Base-by-base conservation (phyloP, 2,329 filamentous ascomycete species). In the Cordyceps cicadae region DNA sequence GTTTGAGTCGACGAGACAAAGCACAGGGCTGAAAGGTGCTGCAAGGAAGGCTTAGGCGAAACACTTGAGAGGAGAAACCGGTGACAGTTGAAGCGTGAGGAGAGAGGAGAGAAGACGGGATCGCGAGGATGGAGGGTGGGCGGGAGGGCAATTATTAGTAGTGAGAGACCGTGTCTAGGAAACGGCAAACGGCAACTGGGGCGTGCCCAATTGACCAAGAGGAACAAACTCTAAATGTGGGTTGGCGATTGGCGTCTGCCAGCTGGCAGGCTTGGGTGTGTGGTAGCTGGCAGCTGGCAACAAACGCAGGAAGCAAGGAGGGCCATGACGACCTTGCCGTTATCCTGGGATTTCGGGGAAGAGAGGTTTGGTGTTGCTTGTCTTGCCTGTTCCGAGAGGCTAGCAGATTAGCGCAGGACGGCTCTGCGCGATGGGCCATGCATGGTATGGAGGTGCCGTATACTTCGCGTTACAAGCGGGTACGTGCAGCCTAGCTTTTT, bases 101-200 rank as follows among this genome's bases (percentile, higher is more conserved):
- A 52, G 48, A 59, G 34, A 24, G n/a, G 39, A 52, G 26, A 52
- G 48, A 59, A 59, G 39, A 21, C 19, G 48, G 12, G n/a, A 12
- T 52, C 6, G 50, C 11, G 46, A 51, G 24, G 37, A 50, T 43
- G 56, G 56, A 26, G 55, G 55, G 55, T 14, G 55, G 54, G 21
- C 51, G 17, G 55, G 37, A 49, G n/a, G 37, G 37, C 56, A 45
- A 59, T 59, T 59, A 59, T 59, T 59, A 59, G 56, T 59, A 59
- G 37, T 59, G 56, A 45, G 37, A 45, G 37, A 46, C n/a, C 34
- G 37, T 51, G 56, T 59, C 56, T 59, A 37, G 48, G 56, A 59
- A 59, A 59, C 56, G 56, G 48, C 56, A 59, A 59, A 59, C 56
- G 56, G 56, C 56, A 59, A 45, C 17, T 24, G 37, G 54, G 32